A percentile compares a stretch with the other conserved stretches of the same genome.
Evolutionary conservation across 2,329 filamentous ascomycete species (phyloP).

Genomic region (Paecilomyces niveus): DNA sequence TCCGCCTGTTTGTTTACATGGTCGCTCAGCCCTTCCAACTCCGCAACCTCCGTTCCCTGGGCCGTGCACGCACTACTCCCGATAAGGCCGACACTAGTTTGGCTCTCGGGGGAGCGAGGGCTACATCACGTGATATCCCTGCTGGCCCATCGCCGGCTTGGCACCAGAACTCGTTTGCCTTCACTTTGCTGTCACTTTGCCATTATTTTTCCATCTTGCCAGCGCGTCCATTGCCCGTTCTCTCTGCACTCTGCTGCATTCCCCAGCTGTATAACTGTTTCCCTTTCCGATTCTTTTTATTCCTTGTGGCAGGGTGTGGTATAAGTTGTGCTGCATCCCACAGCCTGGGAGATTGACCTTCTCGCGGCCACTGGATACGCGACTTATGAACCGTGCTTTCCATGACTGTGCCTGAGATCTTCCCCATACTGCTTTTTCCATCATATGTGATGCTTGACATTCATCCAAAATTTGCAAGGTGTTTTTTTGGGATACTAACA

Average conservation of each 20-base stretch:
- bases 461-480: not conserved
- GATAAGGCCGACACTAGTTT: slow-evolving; percentile 6
- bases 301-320: not conserved
- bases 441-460: not conserved
- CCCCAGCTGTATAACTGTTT: not conserved
- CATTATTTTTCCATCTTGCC: not conserved
- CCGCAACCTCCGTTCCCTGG: not conserved
- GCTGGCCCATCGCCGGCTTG: not conserved
- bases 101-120: not conserved
- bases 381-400: not conserved
- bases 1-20: slow-evolving; percentile 32
- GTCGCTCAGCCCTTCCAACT: slow-evolving; percentile 6
- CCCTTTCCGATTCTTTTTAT: not conserved
- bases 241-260: not conserved
- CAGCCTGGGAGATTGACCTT: not conserved
- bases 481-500: slow-evolving; percentile 1
- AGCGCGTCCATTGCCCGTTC: not conserved
- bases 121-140: not conserved
- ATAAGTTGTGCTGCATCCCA: not conserved
- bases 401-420: not conserved
- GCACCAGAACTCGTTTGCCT: not conserved
- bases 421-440: not conserved
- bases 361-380: not conserved
- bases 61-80: slow-evolving; percentile 11
- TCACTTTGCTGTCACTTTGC: not conserved